Conservation (phyloP, 2,329 filamentous ascomycete genomes). For the Delphinella strobiligena region DNA sequence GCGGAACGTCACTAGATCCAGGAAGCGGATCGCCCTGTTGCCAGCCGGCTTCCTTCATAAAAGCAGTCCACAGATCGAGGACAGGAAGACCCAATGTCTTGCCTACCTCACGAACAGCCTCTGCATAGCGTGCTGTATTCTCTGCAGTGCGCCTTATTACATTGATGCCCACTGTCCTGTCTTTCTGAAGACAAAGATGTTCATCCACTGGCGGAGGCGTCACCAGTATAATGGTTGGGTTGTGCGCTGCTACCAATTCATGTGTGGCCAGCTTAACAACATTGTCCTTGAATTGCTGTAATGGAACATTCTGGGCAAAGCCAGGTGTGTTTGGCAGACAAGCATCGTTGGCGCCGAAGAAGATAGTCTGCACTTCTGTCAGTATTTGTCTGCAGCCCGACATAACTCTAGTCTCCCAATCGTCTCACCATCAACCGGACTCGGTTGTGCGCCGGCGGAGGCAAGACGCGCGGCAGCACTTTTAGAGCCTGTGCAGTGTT, state of each 20-base stretch:
- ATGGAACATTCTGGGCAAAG: constrained; percentile 58
- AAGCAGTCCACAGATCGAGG: constrained; percentile 66
- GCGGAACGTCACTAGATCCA: constrained; percentile 45
- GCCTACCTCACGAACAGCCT: constrained; percentile 53
- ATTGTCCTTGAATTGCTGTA: constrained; percentile 66
- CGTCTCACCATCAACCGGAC: constrained; percentile 58
- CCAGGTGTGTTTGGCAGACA: constrained; percentile 50
- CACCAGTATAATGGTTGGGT: constrained; percentile 58
- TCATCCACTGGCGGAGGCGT: constrained; percentile 77
- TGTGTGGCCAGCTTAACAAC: constrained; percentile 61
- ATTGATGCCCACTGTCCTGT: constrained; percentile 26
- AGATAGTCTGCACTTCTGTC: constrained; percentile 45
- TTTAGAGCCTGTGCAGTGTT: constrained; percentile 64
- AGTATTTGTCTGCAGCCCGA: too few relatives aligned
- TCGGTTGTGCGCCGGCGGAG: constrained; percentile 47
- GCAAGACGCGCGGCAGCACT: constrained; percentile 58
- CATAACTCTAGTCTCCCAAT: too few relatives aligned
- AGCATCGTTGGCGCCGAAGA: constrained; percentile 88
- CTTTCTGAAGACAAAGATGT: constrained; percentile 44
- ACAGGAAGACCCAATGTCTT: constrained; percentile 46
- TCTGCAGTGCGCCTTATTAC: constrained; percentile 42
- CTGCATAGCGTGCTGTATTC: constrained; percentile 50
- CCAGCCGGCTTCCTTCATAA: constrained; percentile 56
- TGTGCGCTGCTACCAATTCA: constrained; percentile 55
- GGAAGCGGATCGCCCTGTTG: constrained; percentile 36